Conservation (phyloP, 192 early-diverging fungal species). For the Backusella australiensis region DNA sequence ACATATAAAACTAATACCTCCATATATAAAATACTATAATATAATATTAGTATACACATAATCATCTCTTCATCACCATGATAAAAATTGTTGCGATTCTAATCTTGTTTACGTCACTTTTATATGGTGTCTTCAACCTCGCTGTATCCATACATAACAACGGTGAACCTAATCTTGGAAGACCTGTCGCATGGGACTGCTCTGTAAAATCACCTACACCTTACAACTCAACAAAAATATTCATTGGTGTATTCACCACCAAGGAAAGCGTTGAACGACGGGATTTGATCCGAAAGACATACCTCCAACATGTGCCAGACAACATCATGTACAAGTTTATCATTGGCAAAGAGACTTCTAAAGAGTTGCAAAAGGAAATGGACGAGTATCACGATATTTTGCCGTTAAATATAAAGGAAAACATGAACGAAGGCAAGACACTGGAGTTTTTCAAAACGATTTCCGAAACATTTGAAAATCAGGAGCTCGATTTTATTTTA, state of each 20-base stretch:
- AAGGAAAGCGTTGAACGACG: slow-evolving; percentile 20
- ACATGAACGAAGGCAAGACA: slow-evolving; percentile 40
- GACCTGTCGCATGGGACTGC: slow-evolving; percentile 24
- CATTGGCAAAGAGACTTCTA: slow-evolving; percentile 2
- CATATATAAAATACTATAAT: not conserved
- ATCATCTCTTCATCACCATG: not conserved
- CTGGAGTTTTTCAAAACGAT: slow-evolving; percentile 34
- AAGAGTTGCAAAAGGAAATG: slow-evolving; percentile 22
- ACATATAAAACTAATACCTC: not conserved
- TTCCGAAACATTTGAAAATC: slow-evolving; percentile 11
- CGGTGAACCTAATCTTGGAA: slow-evolving; percentile 26
- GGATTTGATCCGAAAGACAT: slow-evolving; percentile 29
- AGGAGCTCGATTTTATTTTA: slow-evolving; percentile 29
- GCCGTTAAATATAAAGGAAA: slow-evolving; percentile 33
- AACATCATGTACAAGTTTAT: slow-evolving; percentile 37
- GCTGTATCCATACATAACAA: not conserved
- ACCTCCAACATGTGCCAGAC: slow-evolving; percentile 22
- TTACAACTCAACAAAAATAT: slow-evolving; percentile 15
- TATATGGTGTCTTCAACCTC: not conserved
- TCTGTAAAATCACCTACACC: not conserved
- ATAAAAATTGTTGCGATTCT: not conserved
- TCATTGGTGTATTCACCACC: slow-evolving; percentile 37
- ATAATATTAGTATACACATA: not conserved
- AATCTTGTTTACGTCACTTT: not conserved
- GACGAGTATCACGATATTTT: slow-evolving; percentile 30